Base-by-base conservation (phyloP, 148 eudicot genomes). In the Diospyros kaki region DNA sequence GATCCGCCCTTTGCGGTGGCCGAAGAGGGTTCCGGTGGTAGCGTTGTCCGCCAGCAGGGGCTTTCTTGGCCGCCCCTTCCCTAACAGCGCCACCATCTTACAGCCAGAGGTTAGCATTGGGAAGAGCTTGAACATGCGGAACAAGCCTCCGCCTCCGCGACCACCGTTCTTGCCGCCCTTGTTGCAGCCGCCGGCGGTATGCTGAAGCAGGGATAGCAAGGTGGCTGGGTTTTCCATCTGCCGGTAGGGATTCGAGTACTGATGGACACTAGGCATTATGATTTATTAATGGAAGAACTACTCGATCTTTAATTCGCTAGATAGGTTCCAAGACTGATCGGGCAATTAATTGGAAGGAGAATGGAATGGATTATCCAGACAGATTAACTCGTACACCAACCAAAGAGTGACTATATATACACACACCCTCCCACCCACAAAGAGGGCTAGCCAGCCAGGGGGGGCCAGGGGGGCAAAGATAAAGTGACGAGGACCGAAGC, bases 11-110 rank as follows among this genome's bases (percentile, higher is more conserved):
- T 86, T 84, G 1, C 97, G 81, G 69, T 88, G 80, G 0, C 98
- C 98, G 68, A 94, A 94, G 2, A 94, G 87, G 41, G 98, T 94
- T 6, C 88, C 93, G 15, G 89, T 93, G 62, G 91, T 89, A 76
- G 98, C 98, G 9, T 76, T 83, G 61, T 93, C 98, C 0, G 90
- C 72, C 11, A 93, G 80, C 68, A 87, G 80, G 3, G 84, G 78
- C 11, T 88, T 89, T 4, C 94, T 66, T 44, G 81, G 91, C 12
- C 83, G 81, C 39, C 89, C 91, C 11, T 28, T 28, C 28, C 28
- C 28, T 28, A 93, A 72, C 4, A 91, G 77, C 6, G 97, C 91
- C 1, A 84, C 96, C 89, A 93, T 84, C 74, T 91, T 93, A 84
- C 94, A 89, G 9, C 98, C 94, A 7, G 94, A 86, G 62, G 90